phyloP scores from a whole-genome alignment of 2,329 filamentous ascomycete species.

The Trichoderma harzianum region DNA sequence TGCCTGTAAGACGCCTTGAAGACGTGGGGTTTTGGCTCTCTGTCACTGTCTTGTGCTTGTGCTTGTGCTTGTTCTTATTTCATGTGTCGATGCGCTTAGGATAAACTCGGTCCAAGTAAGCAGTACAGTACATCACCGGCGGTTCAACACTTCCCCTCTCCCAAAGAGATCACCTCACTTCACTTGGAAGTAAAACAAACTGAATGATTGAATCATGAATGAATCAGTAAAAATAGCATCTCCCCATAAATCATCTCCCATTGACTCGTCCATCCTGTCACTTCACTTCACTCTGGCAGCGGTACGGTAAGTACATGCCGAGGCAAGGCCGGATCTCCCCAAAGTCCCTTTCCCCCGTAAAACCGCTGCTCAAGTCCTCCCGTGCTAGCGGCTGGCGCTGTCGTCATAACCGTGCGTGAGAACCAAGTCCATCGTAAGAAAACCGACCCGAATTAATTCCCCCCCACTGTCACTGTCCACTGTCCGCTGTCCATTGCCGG shows the following conservation, averaged over 20 bases:
- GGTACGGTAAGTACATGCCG: background rate
- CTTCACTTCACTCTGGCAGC: background rate
- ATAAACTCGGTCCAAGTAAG: background rate
- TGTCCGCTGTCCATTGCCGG: background rate
- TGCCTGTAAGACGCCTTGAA: background rate
- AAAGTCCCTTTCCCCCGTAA: conserved; percentile 11
- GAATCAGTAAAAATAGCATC: background rate
- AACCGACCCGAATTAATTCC: background rate
- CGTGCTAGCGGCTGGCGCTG: background rate
- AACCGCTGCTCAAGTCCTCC: background rate
- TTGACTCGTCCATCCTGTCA: background rate
- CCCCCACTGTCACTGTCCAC: background rate
- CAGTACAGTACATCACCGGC: background rate
- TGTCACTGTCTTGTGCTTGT: background rate
- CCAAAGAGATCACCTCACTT: background rate
- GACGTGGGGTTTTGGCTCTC: background rate
- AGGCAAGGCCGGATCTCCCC: background rate
- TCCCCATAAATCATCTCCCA: background rate
- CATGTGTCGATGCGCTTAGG: background rate
- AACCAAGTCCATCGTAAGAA: background rate
- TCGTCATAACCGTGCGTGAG: background rate
- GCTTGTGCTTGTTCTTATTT: background rate
- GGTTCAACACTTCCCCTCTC: background rate
- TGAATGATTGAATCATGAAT: background rate
- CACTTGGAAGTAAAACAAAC: background rate